Percentiles rank a stretch among this genome's conserved stretches.
Conservation (phyloP, 2,329 filamentous ascomycete species). For the Aspergillus chevalieri region DNA sequence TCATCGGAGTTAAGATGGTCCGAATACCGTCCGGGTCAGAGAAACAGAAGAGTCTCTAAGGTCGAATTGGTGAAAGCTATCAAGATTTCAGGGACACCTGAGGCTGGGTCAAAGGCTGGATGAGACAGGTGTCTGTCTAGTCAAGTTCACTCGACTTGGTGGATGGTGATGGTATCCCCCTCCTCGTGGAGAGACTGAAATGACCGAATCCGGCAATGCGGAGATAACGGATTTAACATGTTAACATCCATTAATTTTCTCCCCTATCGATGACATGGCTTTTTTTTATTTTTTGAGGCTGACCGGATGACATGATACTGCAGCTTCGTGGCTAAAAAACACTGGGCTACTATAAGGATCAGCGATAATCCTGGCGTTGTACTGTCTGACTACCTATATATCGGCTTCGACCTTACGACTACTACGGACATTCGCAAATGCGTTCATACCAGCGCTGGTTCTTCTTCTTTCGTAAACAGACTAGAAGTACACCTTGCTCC, state of each 20-base stretch:
- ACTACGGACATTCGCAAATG: slow-evolving; percentile 10
- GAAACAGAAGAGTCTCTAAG: too few species aligned
- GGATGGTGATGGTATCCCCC: background rate
- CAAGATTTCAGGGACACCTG: too few species aligned
- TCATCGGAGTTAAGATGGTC: too few species aligned
- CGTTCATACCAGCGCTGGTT: slow-evolving; percentile 16
- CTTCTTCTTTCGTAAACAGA: slow-evolving; percentile 16
- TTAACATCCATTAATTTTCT: background rate
- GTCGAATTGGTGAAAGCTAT: too few species aligned
- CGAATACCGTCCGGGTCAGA: too few species aligned
- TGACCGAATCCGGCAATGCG: slow-evolving; percentile 5
- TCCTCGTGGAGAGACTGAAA: background rate
- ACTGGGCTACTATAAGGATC: background rate
- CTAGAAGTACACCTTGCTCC: slow-evolving; percentile 1
- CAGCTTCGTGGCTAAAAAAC: background rate
- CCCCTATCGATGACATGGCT: slow-evolving; percentile 7
- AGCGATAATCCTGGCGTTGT: background rate
- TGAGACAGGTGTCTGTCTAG: too few species aligned
- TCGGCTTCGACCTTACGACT: background rate
- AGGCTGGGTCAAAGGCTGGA: too few species aligned
- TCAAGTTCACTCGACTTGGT: too few species aligned
- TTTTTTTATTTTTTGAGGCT: slow-evolving; percentile 2
- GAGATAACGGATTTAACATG: slow-evolving; percentile 18
- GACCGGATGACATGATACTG: background rate
- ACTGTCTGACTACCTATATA: background rate